Evolutionary conservation across 768 basidiomycete species (phyloP).

Genomic region (Agaricus bisporus): DNA sequence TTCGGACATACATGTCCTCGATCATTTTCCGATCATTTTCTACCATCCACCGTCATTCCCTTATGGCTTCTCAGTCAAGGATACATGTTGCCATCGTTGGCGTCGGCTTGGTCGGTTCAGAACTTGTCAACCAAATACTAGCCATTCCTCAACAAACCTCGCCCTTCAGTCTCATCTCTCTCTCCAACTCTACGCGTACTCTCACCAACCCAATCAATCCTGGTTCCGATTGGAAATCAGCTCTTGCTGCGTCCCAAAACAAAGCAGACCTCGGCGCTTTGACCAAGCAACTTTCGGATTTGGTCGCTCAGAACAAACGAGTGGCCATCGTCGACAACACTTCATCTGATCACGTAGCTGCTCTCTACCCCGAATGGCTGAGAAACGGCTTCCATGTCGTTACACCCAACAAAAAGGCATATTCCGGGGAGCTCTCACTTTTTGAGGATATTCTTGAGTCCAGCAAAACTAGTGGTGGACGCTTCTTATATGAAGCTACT

Average conservation of each 20-base stretch:
- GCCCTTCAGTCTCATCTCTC: slow-evolving; percentile 60
- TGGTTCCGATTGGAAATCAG: slow-evolving; percentile 30
- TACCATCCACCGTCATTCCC: slow-evolving; percentile 3
- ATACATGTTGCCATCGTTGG: slow-evolving; percentile 78
- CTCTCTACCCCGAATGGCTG: slow-evolving; percentile 76
- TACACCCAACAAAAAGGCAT: slow-evolving; percentile 98
- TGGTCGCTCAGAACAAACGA: slow-evolving; percentile 40
- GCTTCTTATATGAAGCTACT: slow-evolving; percentile 81
- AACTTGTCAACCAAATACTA: slow-evolving; percentile 78
- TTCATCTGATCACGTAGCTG: slow-evolving; percentile 75
- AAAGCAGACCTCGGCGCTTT: slow-evolving; percentile 44
- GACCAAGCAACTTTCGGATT: slow-evolving; percentile 36
- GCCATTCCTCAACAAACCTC: slow-evolving; percentile 49
- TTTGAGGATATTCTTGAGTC: slow-evolving; percentile 66
- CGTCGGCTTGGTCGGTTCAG: slow-evolving; percentile 87
- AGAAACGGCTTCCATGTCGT: slow-evolving; percentile 77
- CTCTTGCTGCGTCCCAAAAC: slow-evolving; percentile 33
- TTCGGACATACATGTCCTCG: slow-evolving; percentile 4
- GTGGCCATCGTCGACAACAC: slow-evolving; percentile 90
- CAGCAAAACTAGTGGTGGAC: slow-evolving; percentile 52
- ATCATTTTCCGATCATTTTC: slow-evolving; percentile 4
- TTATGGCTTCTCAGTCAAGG: slow-evolving; percentile 20
- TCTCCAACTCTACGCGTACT: slow-evolving; percentile 61
- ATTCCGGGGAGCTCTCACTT: slow-evolving; percentile 62
- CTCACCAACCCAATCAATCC: slow-evolving; percentile 42